Evolutionary conservation across 176 grass and related monocot species (phyloP).

Genomic region (Avena insularis): DNA sequence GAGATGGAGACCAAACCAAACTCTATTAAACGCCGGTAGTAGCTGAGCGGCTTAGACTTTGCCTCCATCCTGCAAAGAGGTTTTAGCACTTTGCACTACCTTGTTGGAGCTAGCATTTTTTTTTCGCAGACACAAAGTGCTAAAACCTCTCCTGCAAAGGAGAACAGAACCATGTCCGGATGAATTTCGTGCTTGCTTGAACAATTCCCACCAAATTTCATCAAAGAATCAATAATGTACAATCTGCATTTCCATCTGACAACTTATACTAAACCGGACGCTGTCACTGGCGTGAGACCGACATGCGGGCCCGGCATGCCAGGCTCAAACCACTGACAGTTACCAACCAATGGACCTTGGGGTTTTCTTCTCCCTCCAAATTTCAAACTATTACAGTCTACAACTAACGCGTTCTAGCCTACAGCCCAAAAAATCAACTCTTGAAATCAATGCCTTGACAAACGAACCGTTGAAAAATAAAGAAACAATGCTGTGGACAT

Average conservation of each 20-base stretch:
- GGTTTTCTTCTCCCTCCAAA: not conserved
- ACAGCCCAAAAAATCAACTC: conserved; percentile 48
- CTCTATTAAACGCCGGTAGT: too few species aligned
- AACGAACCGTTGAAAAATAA: conserved; percentile 2
- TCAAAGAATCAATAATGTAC: conserved; percentile 60
- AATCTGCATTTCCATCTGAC: conserved; percentile 24
- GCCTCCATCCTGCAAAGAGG: too few species aligned
- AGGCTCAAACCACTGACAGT: conserved; percentile 40
- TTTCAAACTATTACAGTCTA: conserved; percentile 39
- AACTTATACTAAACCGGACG: conserved; percentile 30
- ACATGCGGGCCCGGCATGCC: conserved; percentile 35
- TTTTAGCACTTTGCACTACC: too few species aligned
- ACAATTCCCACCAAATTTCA: not conserved
- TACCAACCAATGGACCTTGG: conserved; percentile 8
- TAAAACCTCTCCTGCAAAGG: too few species aligned
- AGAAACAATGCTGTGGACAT: conserved; percentile 8
- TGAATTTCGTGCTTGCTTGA: not conserved
- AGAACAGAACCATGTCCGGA: too few species aligned
- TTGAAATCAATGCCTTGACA: conserved; percentile 68
- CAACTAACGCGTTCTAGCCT: conserved; percentile 43
- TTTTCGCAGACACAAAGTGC: too few species aligned
- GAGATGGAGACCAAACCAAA: too few species aligned
- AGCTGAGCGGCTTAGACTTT: too few species aligned
- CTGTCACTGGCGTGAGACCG: conserved; percentile 45
- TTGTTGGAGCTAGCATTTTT: too few species aligned